Base-by-base conservation (phyloP, 257 asterid genomes). In the Gentiana macrophylla region DNA sequence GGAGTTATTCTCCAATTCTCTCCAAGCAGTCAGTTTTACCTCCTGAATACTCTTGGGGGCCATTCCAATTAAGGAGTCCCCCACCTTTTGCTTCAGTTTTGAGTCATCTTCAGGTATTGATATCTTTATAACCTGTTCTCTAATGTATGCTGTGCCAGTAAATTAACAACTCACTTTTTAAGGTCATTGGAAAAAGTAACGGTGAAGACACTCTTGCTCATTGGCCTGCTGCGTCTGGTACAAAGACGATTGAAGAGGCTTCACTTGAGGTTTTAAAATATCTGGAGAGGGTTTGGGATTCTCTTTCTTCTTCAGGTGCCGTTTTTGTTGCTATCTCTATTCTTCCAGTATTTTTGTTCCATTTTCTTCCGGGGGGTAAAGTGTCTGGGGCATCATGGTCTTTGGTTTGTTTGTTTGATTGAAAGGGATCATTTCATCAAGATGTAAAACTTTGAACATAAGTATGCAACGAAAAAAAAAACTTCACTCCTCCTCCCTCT, bases 161-260 rank as follows among this genome's bases (percentile, higher is more conserved):
- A 41, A 7, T 41, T 41, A 41, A 41, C 46, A 7, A 41, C 46
- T 55, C 50, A 7, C 34, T 36, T 38, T 57, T 58, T 50, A 77
- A 86, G 96, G 69, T 74, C 57, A 77, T 86, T 59, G 96, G 97
- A 70, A 75, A 72, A 74, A 84, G 82, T 70, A 79, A 81, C 62
- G 97, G 97, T 49, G 97, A 86, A 80, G 93, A 86, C 66, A 84
- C 95, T 53, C 93, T 89, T 58, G 93, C 94, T 61, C 95, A 89
- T 62, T 89, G 97, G 97, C 95, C 97, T 64, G 79, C 83, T 72
- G 70, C 79, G 68, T 70, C 84, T 47, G 90, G 90, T 63, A 50
- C 77, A 51, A 86, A 79, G 79, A 80, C 95, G 61, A 78, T 89
- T 63, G 94, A 84, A 67, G 93, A 86, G 64, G 95, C 97, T 67